Evolutionary conservation across 768 basidiomycete species (phyloP).

Genomic region (Boletus subcaerulescens): DNA sequence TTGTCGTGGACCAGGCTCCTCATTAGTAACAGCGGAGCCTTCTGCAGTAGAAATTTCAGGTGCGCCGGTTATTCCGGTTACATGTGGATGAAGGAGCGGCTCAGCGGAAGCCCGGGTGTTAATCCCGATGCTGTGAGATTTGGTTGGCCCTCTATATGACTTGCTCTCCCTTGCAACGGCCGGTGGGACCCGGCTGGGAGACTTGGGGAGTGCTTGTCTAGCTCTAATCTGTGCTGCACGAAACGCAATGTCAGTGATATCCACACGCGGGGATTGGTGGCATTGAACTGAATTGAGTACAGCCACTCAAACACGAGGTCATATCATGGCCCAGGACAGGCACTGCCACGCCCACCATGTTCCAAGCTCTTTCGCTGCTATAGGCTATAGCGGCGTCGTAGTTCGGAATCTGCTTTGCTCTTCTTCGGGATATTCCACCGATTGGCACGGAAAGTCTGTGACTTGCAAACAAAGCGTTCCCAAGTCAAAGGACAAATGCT

Average conservation of each 20-base stretch:
- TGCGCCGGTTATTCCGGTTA: background rate
- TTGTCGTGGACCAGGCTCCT: background rate
- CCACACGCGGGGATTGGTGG: conserved; percentile 68
- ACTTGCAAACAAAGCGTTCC: too few species aligned
- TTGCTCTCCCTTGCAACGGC: background rate
- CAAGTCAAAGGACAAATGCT: too few species aligned
- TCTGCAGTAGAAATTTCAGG: background rate
- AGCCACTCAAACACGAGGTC: conserved; percentile 7
- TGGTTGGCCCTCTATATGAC: background rate
- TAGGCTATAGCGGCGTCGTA: too few species aligned
- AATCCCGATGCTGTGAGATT: background rate
- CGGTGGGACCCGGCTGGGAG: background rate
- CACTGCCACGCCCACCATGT: too few species aligned
- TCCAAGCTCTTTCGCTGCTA: too few species aligned
- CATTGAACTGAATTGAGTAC: conserved; percentile 38
- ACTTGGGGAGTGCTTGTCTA: conserved; percentile 28
- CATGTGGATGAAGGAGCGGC: background rate
- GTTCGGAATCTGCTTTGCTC: too few species aligned
- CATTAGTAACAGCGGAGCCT: background rate
- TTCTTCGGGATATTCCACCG: too few species aligned
- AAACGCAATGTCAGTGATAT: conserved; percentile 57
- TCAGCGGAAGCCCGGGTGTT: background rate
- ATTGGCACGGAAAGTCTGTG: too few species aligned
- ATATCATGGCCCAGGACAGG: too few species aligned
- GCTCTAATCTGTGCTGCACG: conserved; percentile 62